These are phyloP conservation scores for Boechera retrofracta DNA, from an alignment of 345 rosid species.

Conservation along the genomic window DNA sequence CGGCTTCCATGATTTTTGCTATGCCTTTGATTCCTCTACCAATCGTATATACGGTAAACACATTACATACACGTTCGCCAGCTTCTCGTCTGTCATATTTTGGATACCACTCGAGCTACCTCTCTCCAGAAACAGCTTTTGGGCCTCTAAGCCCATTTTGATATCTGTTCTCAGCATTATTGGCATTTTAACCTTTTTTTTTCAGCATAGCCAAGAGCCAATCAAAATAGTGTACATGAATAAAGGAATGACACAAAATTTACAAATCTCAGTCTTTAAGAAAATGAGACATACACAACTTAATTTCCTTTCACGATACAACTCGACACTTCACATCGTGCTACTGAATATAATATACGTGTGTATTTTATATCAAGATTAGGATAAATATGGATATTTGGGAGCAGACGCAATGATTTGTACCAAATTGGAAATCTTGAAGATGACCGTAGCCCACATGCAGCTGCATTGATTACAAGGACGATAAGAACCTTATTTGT, in stretches of 20 bases:
- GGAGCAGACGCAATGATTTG: conserved; percentile 23
- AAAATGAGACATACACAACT: not conserved
- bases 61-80: not conserved
- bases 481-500: conserved; percentile 25
- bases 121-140: not conserved
- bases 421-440: conserved; percentile 7
- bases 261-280: not conserved
- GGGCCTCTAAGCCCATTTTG: not conserved
- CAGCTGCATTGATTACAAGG: conserved; percentile 13
- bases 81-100: not conserved
- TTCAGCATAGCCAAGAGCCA: not conserved
- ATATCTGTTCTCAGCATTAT: not conserved
- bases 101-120: not conserved
- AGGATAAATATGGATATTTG: conserved; percentile 26
- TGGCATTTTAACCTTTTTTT: not conserved
- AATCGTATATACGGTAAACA: not conserved
- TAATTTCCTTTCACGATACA: not conserved
- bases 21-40: conserved; percentile 3
- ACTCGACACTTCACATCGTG: conserved; percentile 18
- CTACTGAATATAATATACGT: not conserved
- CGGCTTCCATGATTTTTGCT: not conserved
- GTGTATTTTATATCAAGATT: not conserved
- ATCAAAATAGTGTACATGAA: not conserved
- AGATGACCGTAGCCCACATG: conserved; percentile 22
- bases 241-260: not conserved